Base-by-base conservation (phyloP, 1,284 basidiomycete genomes). In the Papiliotrema terrestris region DNA sequence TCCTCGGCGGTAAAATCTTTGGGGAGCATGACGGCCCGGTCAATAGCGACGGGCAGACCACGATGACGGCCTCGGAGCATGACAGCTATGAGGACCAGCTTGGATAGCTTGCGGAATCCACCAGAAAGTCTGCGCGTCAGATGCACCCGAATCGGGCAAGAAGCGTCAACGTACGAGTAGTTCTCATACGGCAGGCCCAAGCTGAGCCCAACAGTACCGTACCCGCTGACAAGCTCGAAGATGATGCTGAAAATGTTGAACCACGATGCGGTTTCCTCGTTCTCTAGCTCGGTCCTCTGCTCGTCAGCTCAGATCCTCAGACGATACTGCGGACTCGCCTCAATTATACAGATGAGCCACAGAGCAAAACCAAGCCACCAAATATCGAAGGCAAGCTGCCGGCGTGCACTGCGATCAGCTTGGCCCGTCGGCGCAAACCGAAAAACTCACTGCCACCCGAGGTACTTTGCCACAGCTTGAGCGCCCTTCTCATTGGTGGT, bases 21-120 rank as follows among this genome's bases (percentile, higher is more conserved):
- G 0, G 75, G 74, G n/a, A 75, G 56, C 74, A 76, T 76, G 51
- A 76, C 74, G 19, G 76, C 74, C 23, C 76, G 74, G 57, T 76
- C 74, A 41, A 76, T 76, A 17, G 91, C 91, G 17, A 88, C 86
- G 0, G 89, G 89, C 4, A 92, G 77, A 3, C 91, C 91, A 46
- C 95, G 85, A 75, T 98, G 94, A 13, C 93, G 83, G 8, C 94
- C 94, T 59, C 94, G 86, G 52, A 98, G 80, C 91, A 98, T 97
- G 62, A 97, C 91, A 3, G 82, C 71, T 63, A 84, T 85, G 20
- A 97, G 72, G 51, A 97, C 86, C 22, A 98, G 80, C 75, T 97
- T 98, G 0, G 91, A 93, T 3, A 96, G 76, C 0, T 87, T 84
- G 8, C 82, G 79, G 59, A 95, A 84, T 8, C 86, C 82, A 1